Conservation (phyloP, 345 rosid genomes). For the Capsella bursapastoris region DNA sequence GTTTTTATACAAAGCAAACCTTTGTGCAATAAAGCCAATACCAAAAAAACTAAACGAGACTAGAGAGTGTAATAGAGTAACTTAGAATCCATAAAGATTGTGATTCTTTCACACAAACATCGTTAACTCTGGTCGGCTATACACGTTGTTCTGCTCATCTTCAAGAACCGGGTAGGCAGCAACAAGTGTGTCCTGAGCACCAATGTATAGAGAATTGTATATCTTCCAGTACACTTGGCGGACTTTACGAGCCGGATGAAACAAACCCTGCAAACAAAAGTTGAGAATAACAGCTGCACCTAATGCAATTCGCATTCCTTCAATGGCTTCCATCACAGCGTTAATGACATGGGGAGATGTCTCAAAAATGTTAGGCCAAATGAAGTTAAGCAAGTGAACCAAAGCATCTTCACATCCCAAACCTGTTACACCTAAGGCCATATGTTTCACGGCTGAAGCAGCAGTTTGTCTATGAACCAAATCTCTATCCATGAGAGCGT, state of each 20-base stretch:
- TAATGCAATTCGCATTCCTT: slow-evolving; percentile 94
- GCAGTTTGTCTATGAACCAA: slow-evolving; percentile 98
- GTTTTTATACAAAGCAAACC: slow-evolving; percentile 40
- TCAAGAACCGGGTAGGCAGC: slow-evolving; percentile 88
- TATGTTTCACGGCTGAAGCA: slow-evolving; percentile 97
- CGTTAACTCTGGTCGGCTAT: slow-evolving; percentile 89
- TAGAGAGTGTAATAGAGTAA: neutral
- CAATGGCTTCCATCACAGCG: slow-evolving; percentile 98
- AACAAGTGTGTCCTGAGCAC: slow-evolving; percentile 90
- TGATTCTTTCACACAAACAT: slow-evolving; percentile 56
- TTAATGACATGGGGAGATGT: slow-evolving; percentile 98
- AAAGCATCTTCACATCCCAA: slow-evolving; percentile 98
- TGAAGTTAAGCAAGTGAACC: slow-evolving; percentile 83
- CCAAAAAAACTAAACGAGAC: slow-evolving; percentile 1
- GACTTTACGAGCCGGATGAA: slow-evolving; percentile 98
- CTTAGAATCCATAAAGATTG: neutral
- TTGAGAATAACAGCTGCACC: slow-evolving; percentile 91
- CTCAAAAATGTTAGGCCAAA: slow-evolving; percentile 99
- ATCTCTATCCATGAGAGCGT: slow-evolving; percentile 98
- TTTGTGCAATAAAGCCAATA: slow-evolving; percentile 34
- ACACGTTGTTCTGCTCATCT: slow-evolving; percentile 77
- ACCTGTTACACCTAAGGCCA: slow-evolving; percentile 99
- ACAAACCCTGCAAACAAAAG: slow-evolving; percentile 96
- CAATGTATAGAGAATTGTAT: slow-evolving; percentile 92
- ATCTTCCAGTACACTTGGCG: slow-evolving; percentile 99